Evolutionary conservation across 2,329 filamentous ascomycete genomes (phyloP).

Genomic region (Elsinoe ampelina): DNA sequence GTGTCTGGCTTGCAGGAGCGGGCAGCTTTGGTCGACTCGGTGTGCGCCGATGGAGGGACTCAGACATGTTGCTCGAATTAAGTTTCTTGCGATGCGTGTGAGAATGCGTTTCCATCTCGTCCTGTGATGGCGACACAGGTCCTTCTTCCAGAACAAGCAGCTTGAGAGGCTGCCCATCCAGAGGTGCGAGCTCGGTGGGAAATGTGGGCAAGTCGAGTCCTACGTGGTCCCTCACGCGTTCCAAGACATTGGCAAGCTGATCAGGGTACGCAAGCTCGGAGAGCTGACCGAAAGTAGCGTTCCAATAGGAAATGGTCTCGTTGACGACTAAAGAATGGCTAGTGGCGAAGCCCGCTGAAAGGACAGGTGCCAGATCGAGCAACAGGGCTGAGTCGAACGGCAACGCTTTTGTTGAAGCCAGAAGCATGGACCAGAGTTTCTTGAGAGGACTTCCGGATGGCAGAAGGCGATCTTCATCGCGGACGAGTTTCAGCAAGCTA

Average conservation of each 20-base stretch:
- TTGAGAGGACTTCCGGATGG: conserved; percentile 16
- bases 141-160: conserved; percentile 23
- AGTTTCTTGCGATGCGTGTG: conserved; percentile 15
- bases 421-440: conserved; percentile 35
- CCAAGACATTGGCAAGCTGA: conserved; percentile 52
- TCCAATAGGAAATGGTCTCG: conserved; percentile 56
- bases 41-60: conserved; percentile 4
- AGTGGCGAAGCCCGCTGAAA: conserved; percentile 46
- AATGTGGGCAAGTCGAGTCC: conserved; percentile 44
- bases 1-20: neutral
- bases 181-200: conserved; percentile 19
- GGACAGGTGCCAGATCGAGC: conserved; percentile 42
- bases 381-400: conserved; percentile 45
- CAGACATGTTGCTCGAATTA: conserved; percentile 17
- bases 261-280: conserved; percentile 55
- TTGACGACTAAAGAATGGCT: conserved; percentile 43
- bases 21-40: neutral
- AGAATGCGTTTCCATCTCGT: conserved; percentile 11
- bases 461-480: conserved; percentile 39
- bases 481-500: conserved; percentile 55
- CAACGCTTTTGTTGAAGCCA: conserved; percentile 47
- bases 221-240: conserved; percentile 48
- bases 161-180: neutral
- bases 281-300: conserved; percentile 54
- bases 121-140: conserved; percentile 13